Percentiles rank a stretch among this genome's conserved stretches.
These are phyloP conservation scores for Gyromitra esculenta DNA, from an alignment of 2,329 filamentous ascomycete species.

Conservation along the genomic window DNA sequence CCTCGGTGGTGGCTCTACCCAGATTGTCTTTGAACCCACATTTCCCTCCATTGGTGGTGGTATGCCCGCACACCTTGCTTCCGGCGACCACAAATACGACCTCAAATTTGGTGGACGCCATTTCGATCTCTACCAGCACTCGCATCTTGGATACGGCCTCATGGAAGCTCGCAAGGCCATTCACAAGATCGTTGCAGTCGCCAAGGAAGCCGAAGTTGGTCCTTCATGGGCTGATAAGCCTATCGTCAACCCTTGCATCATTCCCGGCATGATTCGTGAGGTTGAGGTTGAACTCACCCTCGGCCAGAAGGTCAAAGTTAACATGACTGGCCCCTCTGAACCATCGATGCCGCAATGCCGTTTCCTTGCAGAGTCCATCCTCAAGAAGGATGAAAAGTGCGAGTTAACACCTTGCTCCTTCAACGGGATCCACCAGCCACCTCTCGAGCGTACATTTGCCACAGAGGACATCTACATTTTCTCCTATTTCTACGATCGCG, in stretches of 20 bases:
- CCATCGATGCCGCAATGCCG: slow-evolving; percentile 87
- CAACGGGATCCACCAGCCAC: slow-evolving; percentile 95
- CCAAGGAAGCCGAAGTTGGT: slow-evolving; percentile 72
- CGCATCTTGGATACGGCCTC: slow-evolving; percentile 93
- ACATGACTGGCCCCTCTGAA: slow-evolving; percentile 84
- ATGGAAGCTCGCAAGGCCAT: slow-evolving; percentile 93
- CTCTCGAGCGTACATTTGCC: slow-evolving; percentile 88
- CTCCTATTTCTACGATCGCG: slow-evolving; percentile 98
- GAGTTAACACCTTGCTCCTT: slow-evolving; percentile 92
- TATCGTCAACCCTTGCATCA: slow-evolving; percentile 85
- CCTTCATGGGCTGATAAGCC: slow-evolving; percentile 75
- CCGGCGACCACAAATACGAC: slow-evolving; percentile 95
- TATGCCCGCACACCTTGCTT: slow-evolving; percentile 83
- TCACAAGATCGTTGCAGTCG: slow-evolving; percentile 77
- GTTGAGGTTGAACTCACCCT: slow-evolving; percentile 78
- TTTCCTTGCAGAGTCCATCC: slow-evolving; percentile 85
- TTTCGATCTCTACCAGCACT: slow-evolving; percentile 97
- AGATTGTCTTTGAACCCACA: slow-evolving; percentile 97
- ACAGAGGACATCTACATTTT: slow-evolving; percentile 94
- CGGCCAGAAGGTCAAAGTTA: slow-evolving; percentile 70
- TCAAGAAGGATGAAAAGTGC: slow-evolving; percentile 86
- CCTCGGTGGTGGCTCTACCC: slow-evolving; percentile 93
- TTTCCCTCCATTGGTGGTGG: slow-evolving; percentile 84
- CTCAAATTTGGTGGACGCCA: slow-evolving; percentile 88
- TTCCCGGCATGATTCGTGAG: slow-evolving; percentile 77